A percentile compares a stretch with the other conserved stretches of the same genome.
phyloP scores from a whole-genome alignment of 108 stramenopile genomes.

The Pseudonitzschia multiseries region DNA sequence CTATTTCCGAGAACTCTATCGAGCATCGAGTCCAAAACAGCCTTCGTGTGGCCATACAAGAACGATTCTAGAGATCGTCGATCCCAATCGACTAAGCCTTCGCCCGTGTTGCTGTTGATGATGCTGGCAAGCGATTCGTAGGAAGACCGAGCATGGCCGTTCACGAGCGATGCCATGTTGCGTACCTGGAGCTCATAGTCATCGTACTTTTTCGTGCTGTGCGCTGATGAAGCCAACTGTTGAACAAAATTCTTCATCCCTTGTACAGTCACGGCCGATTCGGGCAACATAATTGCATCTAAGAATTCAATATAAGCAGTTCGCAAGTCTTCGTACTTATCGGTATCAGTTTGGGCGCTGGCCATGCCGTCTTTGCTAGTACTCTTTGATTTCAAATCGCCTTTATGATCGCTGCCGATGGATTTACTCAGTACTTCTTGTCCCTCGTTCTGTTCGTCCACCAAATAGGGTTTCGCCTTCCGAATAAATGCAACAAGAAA shows the following conservation, averaged over 20 bases:
- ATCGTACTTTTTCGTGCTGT: not conserved
- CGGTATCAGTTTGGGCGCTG: not conserved
- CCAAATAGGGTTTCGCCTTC: not conserved
- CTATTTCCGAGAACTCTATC: constrained; percentile 5
- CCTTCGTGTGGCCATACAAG: constrained; percentile 46
- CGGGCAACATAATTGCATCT: constrained; percentile 35
- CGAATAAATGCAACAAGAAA: not conserved
- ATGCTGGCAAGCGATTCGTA: constrained; percentile 11
- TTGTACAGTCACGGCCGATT: constrained; percentile 48
- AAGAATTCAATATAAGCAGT: constrained; percentile 39
- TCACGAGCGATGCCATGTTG: constrained; percentile 14
- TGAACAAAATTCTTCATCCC: constrained; percentile 49
- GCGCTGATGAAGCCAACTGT: not conserved
- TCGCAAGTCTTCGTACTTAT: constrained; percentile 15
- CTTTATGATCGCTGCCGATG: not conserved
- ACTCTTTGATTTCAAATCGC: not conserved
- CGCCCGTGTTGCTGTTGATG: not conserved
- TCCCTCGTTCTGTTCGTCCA: not conserved
- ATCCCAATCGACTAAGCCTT: constrained; percentile 6
- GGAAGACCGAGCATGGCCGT: constrained; percentile 28
- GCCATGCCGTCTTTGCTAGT: not conserved
- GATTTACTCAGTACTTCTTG: not conserved
- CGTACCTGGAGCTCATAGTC: not conserved
- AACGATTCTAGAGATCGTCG: constrained; percentile 54
- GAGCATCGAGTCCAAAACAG: not conserved